Evolutionary conservation across 192 early-diverging fungal species (phyloP), one percentile per base, ranked within the genome.

Genomic region (Backusella luteola): DNA sequence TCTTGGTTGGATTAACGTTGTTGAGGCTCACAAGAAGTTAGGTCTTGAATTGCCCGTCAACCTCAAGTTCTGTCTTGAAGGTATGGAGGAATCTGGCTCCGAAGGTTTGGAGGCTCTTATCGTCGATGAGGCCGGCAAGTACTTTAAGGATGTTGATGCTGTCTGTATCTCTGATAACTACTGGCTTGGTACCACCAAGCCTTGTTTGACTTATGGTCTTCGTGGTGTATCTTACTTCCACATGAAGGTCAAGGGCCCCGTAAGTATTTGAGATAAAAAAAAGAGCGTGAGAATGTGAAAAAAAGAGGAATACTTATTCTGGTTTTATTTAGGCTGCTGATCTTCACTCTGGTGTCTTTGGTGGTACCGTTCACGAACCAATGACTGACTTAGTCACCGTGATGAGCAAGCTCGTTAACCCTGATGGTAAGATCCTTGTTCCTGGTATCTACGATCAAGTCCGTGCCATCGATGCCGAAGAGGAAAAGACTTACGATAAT

Each of bases 101-200:
- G 96, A 97, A 84, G 98, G 98, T n/a, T 89, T 99, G 73, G 96
- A 99, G 78, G 92, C 88, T 17, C 82, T 96, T 53, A 98, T 99
- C 78, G 41, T 86, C 66, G 79, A 82, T n/a, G 96, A 99, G 80
- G 96, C 96, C 34, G 88, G 92, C 77, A 89, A 87, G 77, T 96
- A 93, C 87, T 98, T 99, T 88, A 90, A 89, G 81, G 91, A 89
- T 81, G 94, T 94, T 1, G 98, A 99, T 85, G 94, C 93, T 73
- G 96, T 99, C 63, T 97, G 95, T 88, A 99, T 99, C 81, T 90
- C 88, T 76, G 97, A 99, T 88, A 99, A 99, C 88, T 99, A 98
- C 89, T 99, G 98, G 96, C 86, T 98, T 26, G 96, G 98, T 73
- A 95, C 90, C 66, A 92, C 85, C 75, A 98, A 97, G 86, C 98